Base-by-base conservation (phyloP, 257 asterid species). In the Sherardia arvensis region DNA sequence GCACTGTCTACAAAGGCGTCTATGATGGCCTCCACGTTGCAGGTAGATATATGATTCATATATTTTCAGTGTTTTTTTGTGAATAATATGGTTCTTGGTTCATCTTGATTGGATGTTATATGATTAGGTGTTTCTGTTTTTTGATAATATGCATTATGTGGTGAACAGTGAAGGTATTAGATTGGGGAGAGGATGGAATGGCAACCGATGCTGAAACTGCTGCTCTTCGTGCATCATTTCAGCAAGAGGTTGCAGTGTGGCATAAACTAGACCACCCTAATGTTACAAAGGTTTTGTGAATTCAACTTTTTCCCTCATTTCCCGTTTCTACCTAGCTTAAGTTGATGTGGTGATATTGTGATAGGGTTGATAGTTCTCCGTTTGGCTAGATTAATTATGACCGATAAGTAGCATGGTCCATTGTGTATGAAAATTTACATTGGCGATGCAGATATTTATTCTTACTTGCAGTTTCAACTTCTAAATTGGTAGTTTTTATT, bases 161-260 rank as follows among this genome's bases (percentile, higher is more conserved):
- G 40, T 70, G 15, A 59, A 62, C 69, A 85, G 93, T 85, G 78
- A 85, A 85, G 83, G 81, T 85, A 64, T 51, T 85, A 69, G 93
- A 85, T 68, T 85, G 93, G 93, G 89, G 88, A 10, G 85, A 85
- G 74, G 89, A 85, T 60, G 93, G 89, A 32, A 73, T 75, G 58
- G 71, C 85, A 61, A 83, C 87, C 21, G 84, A 66, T 40, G 84
- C 82, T 28, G 93, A 85, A 72, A 81, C 74, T 43, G 65, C 80
- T 43, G 73, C 82, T 57, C 82, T 85, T 66, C 81, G 83, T 56
- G 67, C 84, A 28, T 79, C 89, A 20, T 83, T 85, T 32, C 78
- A 54, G 45, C 81, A 79, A 67, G 93, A 85, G 75, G 93, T 83
- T 57, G 93, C 85, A 34, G 87, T 85, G 25, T 85, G 87, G 89